Evolutionary conservation across 2,329 filamentous ascomycete species (phyloP).

Genomic region (Botrytis sinoallii): DNA sequence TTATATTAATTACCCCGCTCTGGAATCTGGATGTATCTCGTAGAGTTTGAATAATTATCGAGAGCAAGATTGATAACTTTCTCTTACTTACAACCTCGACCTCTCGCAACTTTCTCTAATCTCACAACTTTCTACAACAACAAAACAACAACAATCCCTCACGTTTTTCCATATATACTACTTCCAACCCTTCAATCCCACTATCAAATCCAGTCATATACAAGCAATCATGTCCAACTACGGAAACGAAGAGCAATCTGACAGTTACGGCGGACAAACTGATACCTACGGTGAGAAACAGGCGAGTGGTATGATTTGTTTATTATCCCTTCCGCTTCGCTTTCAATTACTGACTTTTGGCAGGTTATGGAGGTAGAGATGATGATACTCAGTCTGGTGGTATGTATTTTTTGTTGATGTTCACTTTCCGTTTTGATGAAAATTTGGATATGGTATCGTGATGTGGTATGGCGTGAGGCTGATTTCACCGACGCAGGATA

Average conservation of each 20-base stretch:
- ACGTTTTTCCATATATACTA: not conserved
- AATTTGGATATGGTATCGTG: not conserved
- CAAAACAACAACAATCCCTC: not conserved
- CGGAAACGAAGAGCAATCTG: conserved; percentile 12
- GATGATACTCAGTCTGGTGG: not conserved
- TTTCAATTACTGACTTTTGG: not conserved
- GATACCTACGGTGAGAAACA: not conserved
- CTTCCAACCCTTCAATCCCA: not conserved
- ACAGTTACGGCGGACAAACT: not conserved
- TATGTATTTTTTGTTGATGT: not conserved
- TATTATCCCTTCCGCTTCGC: not conserved
- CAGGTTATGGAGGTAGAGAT: not conserved
- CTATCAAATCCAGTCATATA: too few species aligned
- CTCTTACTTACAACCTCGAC: not conserved
- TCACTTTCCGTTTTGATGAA: not conserved
- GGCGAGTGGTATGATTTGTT: not conserved
- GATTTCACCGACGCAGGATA: not conserved
- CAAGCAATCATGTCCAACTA: conserved; percentile 8
- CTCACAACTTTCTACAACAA: not conserved
- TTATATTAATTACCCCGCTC: not conserved
- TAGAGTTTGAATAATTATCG: not conserved
- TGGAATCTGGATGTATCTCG: too few species aligned
- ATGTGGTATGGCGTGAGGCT: not conserved
- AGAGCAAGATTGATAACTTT: not conserved
- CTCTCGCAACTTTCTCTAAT: not conserved